Percentiles rank a stretch among this genome's conserved stretches.
Evolutionary conservation across 345 rosid species (phyloP).

Genomic region (Syzygium grande): DNA sequence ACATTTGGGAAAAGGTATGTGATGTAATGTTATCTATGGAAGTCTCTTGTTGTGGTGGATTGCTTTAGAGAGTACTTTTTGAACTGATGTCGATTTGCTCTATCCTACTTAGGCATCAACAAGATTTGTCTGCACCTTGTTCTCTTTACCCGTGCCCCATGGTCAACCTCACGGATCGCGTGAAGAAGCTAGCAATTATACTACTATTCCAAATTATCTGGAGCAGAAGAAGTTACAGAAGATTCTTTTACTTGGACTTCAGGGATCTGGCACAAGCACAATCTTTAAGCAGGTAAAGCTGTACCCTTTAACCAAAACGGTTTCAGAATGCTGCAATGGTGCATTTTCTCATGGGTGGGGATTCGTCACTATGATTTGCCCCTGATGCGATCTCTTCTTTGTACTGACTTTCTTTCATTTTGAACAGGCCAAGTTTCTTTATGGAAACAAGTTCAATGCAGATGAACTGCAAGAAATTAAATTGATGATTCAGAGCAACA

Average conservation of each 20-base stretch:
- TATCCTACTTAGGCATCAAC: constrained; percentile 74
- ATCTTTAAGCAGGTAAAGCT: constrained; percentile 81
- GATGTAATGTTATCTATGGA: neutral
- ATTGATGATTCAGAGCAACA: constrained; percentile 95
- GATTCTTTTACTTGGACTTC: constrained; percentile 77
- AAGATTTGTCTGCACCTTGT: constrained; percentile 66
- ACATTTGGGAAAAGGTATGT: constrained; percentile 78
- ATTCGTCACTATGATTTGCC: neutral
- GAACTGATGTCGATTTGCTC: constrained; percentile 11
- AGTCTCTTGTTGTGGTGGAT: neutral
- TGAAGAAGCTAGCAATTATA: constrained; percentile 70
- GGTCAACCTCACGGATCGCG: constrained; percentile 62
- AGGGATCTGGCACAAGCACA: constrained; percentile 96
- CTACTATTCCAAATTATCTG: constrained; percentile 65
- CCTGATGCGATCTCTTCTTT: neutral
- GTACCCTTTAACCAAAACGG: neutral
- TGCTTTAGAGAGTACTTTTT: neutral
- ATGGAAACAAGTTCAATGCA: constrained; percentile 66
- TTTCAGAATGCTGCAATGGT: neutral
- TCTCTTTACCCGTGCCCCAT: constrained; percentile 85
- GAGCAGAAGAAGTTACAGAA: constrained; percentile 79
- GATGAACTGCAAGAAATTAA: constrained; percentile 88
- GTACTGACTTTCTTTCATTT: neutral
- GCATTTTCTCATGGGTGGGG: neutral
- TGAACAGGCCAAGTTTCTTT: constrained; percentile 87